Base-by-base conservation (phyloP, 1,284 basidiomycete species). In the Cutaneotrichosporon cavernicola region DNA sequence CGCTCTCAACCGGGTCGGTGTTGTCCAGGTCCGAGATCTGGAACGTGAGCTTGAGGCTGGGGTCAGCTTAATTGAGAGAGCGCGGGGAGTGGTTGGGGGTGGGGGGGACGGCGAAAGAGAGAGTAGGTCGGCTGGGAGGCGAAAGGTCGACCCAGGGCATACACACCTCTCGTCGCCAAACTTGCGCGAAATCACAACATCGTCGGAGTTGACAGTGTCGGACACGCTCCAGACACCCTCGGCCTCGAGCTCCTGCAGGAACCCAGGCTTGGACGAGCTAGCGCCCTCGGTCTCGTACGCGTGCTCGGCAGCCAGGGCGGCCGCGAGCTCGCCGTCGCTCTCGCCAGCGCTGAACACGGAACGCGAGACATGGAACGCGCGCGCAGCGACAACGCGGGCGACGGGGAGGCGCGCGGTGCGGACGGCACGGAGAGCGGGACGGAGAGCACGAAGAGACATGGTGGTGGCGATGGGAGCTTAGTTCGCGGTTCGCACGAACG, bases 91-190 rank as follows among this genome's bases (percentile, higher is more conserved):
- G n/a, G 46, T 55, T 21, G n/a, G 47, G 16, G n/a, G 47, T 5
- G 26, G 47, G 18, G 47, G 21, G 10, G 18, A 21, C 2, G 8
- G 47, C 5, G n/a, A 2, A 21, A n/a, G 21, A 7, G 21, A 8
- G n/a, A n/a, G 47, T 9, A 40, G 53, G 5, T 13, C 34, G 34
- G 34, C 34, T 51, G 26, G 58, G 55, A 8, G 21, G 21, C 61
- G 38, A n/a, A n/a, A n/a, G n/a, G n/a, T n/a, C n/a, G n/a, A n/a
- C n/a, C n/a, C n/a, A n/a, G n/a, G n/a, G 18, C 30, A 30, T 10
- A 84, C 89, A 64, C 72, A 94, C 92, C 83, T 86, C 82, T 99
- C 95, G 76, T 92, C 93, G 69, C 93, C 95, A 77, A 94, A 98
- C 71, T 88, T 88, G 68, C 95, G 87, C 36, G 83, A 84, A 38